Evolutionary conservation across 2,329 filamentous ascomycete genomes (phyloP).

Genomic region (Cladophialophora bantiana): DNA sequence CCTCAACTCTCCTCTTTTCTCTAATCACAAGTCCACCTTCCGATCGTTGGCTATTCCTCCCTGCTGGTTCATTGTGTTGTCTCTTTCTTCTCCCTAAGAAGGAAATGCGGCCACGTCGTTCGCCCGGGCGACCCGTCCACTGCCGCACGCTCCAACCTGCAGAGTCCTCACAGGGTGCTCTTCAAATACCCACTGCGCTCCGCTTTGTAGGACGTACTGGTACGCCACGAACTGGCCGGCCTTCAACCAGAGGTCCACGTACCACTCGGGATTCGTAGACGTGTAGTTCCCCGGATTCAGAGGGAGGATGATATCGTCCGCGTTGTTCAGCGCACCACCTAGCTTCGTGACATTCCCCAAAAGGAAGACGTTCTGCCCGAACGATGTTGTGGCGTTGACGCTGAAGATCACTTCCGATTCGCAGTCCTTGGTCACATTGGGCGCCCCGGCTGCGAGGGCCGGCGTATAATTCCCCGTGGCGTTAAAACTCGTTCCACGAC

Average conservation of each 20-base stretch:
- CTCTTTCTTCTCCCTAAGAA: conserved; percentile 3
- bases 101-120: conserved; percentile 24
- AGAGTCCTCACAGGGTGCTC: conserved; percentile 15
- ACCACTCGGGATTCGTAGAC: conserved; percentile 56
- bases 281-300: conserved; percentile 33
- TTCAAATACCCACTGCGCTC: conserved; percentile 51
- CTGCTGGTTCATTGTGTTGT: not conserved
- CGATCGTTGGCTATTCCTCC: not conserved
- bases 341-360: conserved; percentile 66
- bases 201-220: conserved; percentile 70
- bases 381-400: conserved; percentile 28
- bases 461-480: conserved; percentile 38
- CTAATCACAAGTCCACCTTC: not conserved
- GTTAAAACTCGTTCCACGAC: conserved; percentile 34
- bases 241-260: conserved; percentile 60
- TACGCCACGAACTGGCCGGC: conserved; percentile 67
- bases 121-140: conserved; percentile 17
- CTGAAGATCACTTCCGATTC: conserved; percentile 35
- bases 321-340: conserved; percentile 48
- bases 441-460: conserved; percentile 33
- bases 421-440: conserved; percentile 30
- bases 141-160: conserved; percentile 23
- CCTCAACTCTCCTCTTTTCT: not conserved
- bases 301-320: conserved; percentile 24
- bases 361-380: conserved; percentile 69